Evolutionary conservation across 2,329 filamentous ascomycete species (phyloP), one percentile per base, ranked within the genome.

Genomic region (Cercospora sesami): DNA sequence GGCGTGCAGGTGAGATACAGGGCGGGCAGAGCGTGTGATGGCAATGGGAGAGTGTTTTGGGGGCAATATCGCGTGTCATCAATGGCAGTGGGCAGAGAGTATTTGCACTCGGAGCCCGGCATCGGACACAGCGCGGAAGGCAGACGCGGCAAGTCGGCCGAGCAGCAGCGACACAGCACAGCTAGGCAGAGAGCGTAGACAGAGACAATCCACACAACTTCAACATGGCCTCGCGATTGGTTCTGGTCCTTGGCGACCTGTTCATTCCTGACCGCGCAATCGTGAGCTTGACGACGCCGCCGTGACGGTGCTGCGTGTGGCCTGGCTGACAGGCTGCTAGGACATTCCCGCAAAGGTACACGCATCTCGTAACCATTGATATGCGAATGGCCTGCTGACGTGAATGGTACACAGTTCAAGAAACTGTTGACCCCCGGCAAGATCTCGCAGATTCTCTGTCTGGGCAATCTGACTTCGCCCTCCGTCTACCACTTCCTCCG

Each of bases 241-340:
- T 96, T 78, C 87, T 97, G 78, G 92, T 95, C 78, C 92, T 97
- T 75, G 93, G 93, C 80, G 93, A 97, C 83, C 88, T 97, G 64
- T 93, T 96, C 83, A 96, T 97, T 81, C 93, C 93, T 75, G 93
- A 97, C 81, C 87, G 93, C 79, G 93, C 93, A 75, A 89, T 95
- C 72, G 93, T 72, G 66, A 68, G 71, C 69, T 53, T 16, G 23
- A 48, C 30, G 14, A 8, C 28, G 51, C 5, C 16, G 31, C 9
- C 21, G 33, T 48, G 21, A 30, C 1, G 45, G 33, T 48, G 42
- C n/a, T 48, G 33, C 28, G 60, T 33, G 42, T 39, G 48, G 69
- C 66, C 70, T 71, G 65, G 69, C 71, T 73, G 71, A 74, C 70
- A 69, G 71, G 57, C 68, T 70, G 71, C 63, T 73, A 88, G 86